Conservation (phyloP, 306 rosid species). For the Aeschynomene evenia region DNA sequence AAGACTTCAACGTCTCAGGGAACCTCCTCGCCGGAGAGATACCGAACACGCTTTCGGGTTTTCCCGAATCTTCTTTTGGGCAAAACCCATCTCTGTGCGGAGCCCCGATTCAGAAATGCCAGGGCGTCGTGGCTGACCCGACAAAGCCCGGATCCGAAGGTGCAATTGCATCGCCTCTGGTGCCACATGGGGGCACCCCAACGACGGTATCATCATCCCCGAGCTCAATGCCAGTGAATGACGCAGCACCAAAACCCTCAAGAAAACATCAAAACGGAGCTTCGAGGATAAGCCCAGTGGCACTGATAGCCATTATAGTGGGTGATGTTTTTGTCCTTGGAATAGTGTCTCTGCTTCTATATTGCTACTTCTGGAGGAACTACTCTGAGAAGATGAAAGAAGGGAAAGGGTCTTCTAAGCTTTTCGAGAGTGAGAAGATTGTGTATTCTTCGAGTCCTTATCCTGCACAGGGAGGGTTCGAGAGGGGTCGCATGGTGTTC, state of each 20-base stretch:
- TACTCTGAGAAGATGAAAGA: constrained; percentile 45
- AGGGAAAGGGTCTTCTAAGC: constrained; percentile 54
- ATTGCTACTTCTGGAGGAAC: constrained; percentile 74
- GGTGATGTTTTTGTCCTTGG: constrained; percentile 67
- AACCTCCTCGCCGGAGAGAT: constrained; percentile 70
- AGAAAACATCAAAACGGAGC: constrained; percentile 21
- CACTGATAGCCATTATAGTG: constrained; percentile 62
- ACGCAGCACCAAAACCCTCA: constrained; percentile 26
- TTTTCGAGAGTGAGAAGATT: constrained; percentile 74
- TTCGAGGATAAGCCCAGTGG: constrained; percentile 52
- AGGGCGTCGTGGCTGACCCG: constrained; percentile 36
- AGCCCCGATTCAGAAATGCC: constrained; percentile 54
- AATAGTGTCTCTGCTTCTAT: constrained; percentile 56
- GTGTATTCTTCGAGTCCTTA: constrained; percentile 88
- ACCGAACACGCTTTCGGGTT: constrained; percentile 58
- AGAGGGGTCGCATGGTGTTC: constrained; percentile 87
- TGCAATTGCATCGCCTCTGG: constrained; percentile 68
- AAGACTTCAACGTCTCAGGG: constrained; percentile 74
- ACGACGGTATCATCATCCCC: constrained; percentile 68
- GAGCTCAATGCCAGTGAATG: constrained; percentile 49
- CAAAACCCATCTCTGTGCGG: constrained; percentile 71
- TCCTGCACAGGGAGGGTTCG: constrained; percentile 61
- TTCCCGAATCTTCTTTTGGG: constrained; percentile 58
- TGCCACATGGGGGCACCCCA: constrained; percentile 34
- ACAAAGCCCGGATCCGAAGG: constrained; percentile 72